These are phyloP conservation scores for Pleurotus tuber-regium DNA, from an alignment of 768 basidiomycete species.

Conservation along the genomic window DNA sequence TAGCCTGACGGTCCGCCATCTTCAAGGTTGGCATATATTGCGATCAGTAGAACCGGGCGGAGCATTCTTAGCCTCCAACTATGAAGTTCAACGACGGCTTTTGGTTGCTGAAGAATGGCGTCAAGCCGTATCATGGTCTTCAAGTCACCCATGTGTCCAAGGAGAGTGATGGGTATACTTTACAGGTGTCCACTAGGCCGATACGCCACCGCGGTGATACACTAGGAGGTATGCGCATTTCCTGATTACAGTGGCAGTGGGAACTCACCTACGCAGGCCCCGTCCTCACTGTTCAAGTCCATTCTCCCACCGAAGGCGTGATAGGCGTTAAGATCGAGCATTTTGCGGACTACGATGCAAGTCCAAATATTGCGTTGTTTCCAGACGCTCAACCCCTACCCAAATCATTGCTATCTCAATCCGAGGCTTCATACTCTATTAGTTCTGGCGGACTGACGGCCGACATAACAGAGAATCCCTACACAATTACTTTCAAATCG, in stretches of 20 bases:
- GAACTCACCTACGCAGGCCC: constrained; percentile 37
- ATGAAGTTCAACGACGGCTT: constrained; percentile 80
- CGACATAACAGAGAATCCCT: constrained; percentile 57
- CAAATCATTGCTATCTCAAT: constrained; percentile 35
- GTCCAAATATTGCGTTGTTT: constrained; percentile 56
- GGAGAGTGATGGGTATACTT: constrained; percentile 46
- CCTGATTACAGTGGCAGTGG: no score
- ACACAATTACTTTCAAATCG: constrained; percentile 61
- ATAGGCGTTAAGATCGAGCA: constrained; percentile 57
- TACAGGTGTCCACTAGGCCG: constrained; percentile 59
- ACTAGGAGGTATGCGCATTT: constrained; percentile 43
- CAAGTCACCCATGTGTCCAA: constrained; percentile 52
- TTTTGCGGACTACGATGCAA: constrained; percentile 42
- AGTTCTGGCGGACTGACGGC: constrained; percentile 50
- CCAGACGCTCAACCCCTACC: constrained; percentile 53
- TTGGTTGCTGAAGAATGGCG: constrained; percentile 63
- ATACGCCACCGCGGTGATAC: constrained; percentile 65
- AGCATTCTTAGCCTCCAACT: background rate
- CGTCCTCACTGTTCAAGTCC: constrained; percentile 46
- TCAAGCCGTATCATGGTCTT: constrained; percentile 58
- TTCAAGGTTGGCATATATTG: background rate
- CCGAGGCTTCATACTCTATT: constrained; percentile 29
- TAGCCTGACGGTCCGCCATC: background rate
- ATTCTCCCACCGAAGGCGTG: constrained; percentile 54
- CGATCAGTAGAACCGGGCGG: no score